Percentiles rank a stretch among this genome's conserved stretches.
Evolutionary conservation across 2,329 filamentous ascomycete species (phyloP).

Genomic region (Phyllosticta citriasiana): DNA sequence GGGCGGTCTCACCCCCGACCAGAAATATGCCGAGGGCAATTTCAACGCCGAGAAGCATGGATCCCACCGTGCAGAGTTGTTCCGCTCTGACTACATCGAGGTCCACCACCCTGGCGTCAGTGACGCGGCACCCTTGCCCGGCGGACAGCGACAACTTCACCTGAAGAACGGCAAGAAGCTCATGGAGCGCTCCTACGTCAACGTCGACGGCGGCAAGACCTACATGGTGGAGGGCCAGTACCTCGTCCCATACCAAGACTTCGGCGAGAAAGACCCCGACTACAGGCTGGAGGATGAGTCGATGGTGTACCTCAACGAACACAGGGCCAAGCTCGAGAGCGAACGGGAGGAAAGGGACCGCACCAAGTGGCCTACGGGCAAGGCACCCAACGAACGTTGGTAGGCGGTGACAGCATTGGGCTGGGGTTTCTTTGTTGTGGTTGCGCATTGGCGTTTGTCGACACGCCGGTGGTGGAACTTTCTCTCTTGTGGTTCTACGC

Average conservation of each 20-base stretch:
- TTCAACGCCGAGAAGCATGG: background rate
- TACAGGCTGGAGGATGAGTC: background rate
- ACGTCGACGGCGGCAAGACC: background rate
- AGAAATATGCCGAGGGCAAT: background rate
- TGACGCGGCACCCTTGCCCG: background rate
- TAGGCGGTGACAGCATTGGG: background rate
- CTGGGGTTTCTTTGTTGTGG: background rate
- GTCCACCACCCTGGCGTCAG: background rate
- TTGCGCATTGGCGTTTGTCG: background rate
- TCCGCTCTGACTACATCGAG: background rate
- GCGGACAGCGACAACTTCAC: background rate
- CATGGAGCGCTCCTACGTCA: background rate
- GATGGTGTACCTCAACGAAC: background rate
- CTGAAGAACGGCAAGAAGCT: background rate
- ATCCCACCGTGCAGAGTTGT: background rate
- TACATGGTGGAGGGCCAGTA: background rate
- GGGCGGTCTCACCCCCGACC: background rate
- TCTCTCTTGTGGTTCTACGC: too few species aligned
- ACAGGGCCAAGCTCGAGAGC: background rate
- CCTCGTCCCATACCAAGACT: background rate
- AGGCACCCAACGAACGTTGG: background rate
- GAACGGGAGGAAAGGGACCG: background rate
- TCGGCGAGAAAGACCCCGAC: background rate
- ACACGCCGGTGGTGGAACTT: too few species aligned
- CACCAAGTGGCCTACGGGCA: background rate